Evolutionary conservation across 169 alveolate species (phyloP).

Genomic region (Plasmodium relictum): DNA sequence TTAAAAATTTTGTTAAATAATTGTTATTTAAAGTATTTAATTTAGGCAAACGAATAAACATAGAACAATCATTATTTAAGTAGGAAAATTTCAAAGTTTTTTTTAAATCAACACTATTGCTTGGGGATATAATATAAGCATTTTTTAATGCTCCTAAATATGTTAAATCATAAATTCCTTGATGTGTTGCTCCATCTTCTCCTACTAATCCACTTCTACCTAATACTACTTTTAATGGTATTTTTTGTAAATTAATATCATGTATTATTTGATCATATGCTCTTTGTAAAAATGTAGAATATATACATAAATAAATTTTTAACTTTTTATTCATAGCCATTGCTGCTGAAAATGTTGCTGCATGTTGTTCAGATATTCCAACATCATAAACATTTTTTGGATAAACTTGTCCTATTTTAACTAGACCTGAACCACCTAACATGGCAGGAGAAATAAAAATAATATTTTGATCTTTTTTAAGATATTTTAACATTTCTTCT

Average conservation of each 20-base stretch:
- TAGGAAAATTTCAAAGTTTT: conserved; percentile 17
- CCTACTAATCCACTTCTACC: conserved; percentile 92
- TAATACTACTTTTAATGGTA: conserved; percentile 85
- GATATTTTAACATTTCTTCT: conserved; percentile 79
- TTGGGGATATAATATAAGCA: conserved; percentile 87
- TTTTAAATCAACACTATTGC: conserved; percentile 84
- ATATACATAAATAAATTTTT: conserved; percentile 87
- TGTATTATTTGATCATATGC: conserved; percentile 90
- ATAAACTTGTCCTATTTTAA: conserved; percentile 78
- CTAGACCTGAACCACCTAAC: conserved; percentile 92
- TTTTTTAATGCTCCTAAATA: conserved; percentile 86
- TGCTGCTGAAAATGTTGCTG: conserved; percentile 91
- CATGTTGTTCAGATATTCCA: conserved; percentile 94
- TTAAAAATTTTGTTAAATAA: conserved; percentile 20
- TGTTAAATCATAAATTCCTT: conserved; percentile 90
- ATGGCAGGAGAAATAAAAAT: conserved; percentile 89
- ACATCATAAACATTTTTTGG: conserved; percentile 91
- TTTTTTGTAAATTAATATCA: conserved; percentile 87
- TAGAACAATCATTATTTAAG: conserved; percentile 16
- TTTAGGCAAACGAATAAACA: conserved; percentile 47
- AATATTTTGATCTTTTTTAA: conserved; percentile 81
- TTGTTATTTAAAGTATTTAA: conserved; percentile 30
- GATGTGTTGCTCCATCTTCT: conserved; percentile 92
- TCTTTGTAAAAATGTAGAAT: conserved; percentile 92
- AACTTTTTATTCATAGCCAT: conserved; percentile 86